Evolutionary conservation across 306 rosid species (phyloP), one percentile per base, ranked within the genome.

Genomic region (Castanospermum australe): DNA sequence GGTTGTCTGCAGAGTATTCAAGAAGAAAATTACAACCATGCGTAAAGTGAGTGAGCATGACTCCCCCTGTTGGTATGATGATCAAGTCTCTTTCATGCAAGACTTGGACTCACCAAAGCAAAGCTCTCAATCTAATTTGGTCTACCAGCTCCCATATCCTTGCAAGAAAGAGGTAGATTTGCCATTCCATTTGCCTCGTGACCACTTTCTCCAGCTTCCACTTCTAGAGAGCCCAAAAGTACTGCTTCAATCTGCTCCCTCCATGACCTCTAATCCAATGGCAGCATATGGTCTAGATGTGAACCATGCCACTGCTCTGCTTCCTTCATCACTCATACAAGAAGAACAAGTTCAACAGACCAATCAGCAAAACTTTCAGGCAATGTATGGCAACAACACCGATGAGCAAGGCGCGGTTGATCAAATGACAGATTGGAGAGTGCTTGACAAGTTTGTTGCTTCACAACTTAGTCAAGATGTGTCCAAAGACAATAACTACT

Each of bases 1-100:
- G 97, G 98, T 89, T 8, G 97, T 94, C 8, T 94, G 98, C 60
- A 87, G 98, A 87, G 97, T 90, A 32, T 94, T 94, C 90, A 94
- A 92, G 91, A 94, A 94, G 84, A 94, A 89, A 88, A 86, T 94
- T 82, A 83, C 98, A 52, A 82, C 91, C 13, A 83, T 88, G 82
- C 84, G 91, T 5, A 88, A 86, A 86, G 68, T 88, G 94, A 87
- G 75, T 20, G 98, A 94, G 15, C 92, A 94, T 22, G 97, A 82
- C 15, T 92, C 97, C 1, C 86, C 97, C 0, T 85, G 87, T 84
- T 94, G 98, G 98, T 94, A 92, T 60, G 96, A 94, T 13, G 98
- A 94, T 4, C 93, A 87, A 68, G 86, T 87, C 79, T 78, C 93
- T 8, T 90, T 92, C 85, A 89, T 94, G 89, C 91, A 85, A 6